Base-by-base conservation (phyloP, 108 stramenopile genomes). In the Skeletonema tropicum region DNA sequence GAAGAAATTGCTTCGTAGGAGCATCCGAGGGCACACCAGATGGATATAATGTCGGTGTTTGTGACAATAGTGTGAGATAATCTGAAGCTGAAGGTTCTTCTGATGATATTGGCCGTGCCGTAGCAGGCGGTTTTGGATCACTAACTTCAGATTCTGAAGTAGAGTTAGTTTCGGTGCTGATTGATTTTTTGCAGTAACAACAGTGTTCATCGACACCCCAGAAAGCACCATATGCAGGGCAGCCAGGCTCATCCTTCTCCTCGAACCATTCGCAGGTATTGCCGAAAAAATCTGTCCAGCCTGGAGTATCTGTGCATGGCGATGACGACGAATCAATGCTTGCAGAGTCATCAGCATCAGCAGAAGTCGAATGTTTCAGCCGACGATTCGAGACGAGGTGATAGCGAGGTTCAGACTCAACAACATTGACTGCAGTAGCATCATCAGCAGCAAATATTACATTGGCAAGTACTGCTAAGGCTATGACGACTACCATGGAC, bases 1-100 rank as follows among this genome's bases (percentile, higher is more conserved):
- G 61, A 9, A 62, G 26, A 38, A 62, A 62, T 3, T 19, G 61
- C 35, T 62, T 62, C 17, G 61, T 62, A 21, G 61, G 61, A 33
- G 61, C 33, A 62, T 8, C 23, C 7, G 52, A 55, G 9, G 52
- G 52, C 23, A 6, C 52, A 10, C 0, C n/a, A 21, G 52, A 55
- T 9, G 52, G 23, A 4, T 9, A 9, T 6, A 55, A 7, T 10
- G 52, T 55, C 23, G 52, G 21, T 25, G 19, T 55, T 55, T 8
- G 52, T 55, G 52, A 8, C 52, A 19, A 15, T 45, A 38, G 5
- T 48, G 48, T 48, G 17, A 3, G 48, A 48, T 5, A 19, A 19
- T 19, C 17, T 48, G 48, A 46, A n/a, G 2, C 3, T n/a, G 46
- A 48, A n/a, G 48, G 48, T 48, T 0, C 8, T 38, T 38, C 38